phyloP scores from a whole-genome alignment of 257 asterid species.

The Coffea canephora region DNA sequence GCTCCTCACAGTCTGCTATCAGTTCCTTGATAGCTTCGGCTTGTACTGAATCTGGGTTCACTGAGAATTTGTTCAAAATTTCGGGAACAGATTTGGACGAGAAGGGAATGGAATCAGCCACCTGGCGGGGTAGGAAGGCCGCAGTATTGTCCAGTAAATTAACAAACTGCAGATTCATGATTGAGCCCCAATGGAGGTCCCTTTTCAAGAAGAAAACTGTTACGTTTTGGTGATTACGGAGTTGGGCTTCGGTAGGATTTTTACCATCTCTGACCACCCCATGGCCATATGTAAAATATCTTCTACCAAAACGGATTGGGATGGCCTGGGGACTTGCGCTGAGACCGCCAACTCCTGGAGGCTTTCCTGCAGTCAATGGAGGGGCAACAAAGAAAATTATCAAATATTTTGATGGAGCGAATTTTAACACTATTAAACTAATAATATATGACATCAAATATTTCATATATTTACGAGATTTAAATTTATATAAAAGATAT shows the following conservation, averaged over 20 bases:
- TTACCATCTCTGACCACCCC: too few species aligned
- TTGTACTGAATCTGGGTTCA: constrained; percentile 42
- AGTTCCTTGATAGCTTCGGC: constrained; percentile 55
- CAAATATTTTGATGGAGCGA: too few species aligned
- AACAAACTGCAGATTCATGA: constrained; percentile 50
- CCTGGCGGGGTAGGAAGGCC: constrained; percentile 51
- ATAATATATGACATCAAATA: too few species aligned
- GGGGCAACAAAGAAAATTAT: too few species aligned
- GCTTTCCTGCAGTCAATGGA: too few species aligned
- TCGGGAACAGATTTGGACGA: constrained; percentile 50
- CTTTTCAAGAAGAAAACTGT: constrained; percentile 64
- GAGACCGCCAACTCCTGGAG: too few species aligned
- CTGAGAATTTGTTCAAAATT: constrained; percentile 41
- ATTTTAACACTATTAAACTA: too few species aligned
- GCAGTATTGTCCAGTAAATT: constrained; percentile 19
- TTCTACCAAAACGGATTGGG: too few species aligned
- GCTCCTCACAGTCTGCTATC: constrained; percentile 60
- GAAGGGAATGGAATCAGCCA: constrained; percentile 65
- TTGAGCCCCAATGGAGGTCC: constrained; percentile 48
- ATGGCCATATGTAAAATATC: too few species aligned
- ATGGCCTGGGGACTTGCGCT: too few species aligned
- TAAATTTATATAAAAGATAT: too few species aligned
- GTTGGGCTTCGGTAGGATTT: constrained; percentile 51
- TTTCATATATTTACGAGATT: too few species aligned
- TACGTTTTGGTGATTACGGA: constrained; percentile 50